Percentiles rank a stretch among this genome's conserved stretches.
Evolutionary conservation across 495 filamentous ascomycete genomes (phyloP).

Genomic region (Neurospora africana): DNA sequence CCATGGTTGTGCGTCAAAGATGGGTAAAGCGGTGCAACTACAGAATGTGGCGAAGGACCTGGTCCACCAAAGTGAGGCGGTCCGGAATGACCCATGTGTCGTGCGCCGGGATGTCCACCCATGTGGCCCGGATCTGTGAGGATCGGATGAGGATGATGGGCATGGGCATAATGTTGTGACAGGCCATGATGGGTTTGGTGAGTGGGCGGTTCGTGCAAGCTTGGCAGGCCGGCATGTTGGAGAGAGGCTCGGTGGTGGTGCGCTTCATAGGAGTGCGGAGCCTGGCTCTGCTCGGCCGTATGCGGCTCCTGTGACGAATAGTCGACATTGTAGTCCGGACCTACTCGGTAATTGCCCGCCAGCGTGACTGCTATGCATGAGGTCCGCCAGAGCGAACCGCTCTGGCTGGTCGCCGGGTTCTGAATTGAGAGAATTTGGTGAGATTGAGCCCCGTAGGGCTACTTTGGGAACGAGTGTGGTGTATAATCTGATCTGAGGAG

Average conservation of each 20-base stretch:
- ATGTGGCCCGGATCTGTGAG: constrained; percentile 38
- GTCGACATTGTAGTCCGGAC: constrained; percentile 51
- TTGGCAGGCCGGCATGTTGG: constrained; percentile 34
- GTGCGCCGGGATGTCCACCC: constrained; percentile 32
- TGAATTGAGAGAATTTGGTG: constrained; percentile 43
- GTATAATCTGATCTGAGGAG: constrained; percentile 4
- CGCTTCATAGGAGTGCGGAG: constrained; percentile 40
- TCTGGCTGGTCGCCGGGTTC: constrained; percentile 54
- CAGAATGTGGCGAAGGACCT: constrained; percentile 32
- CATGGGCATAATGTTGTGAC: constrained; percentile 39
- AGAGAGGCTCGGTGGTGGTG: constrained; percentile 40
- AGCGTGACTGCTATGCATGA: constrained; percentile 59
- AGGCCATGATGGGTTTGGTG: constrained; percentile 36
- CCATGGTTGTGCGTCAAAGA: constrained; percentile 34
- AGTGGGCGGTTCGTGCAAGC: constrained; percentile 32
- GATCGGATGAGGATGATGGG: constrained; percentile 40
- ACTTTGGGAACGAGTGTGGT: constrained; percentile 12
- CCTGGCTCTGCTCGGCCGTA: constrained; percentile 43
- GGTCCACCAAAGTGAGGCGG: constrained; percentile 32
- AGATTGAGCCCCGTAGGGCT: constrained; percentile 38
- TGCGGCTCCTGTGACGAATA: constrained; percentile 51
- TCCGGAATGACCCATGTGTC: constrained; percentile 36
- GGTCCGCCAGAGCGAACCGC: constrained; percentile 62
- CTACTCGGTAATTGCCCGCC: constrained; percentile 53
- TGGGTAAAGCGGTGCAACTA: constrained; percentile 34